Evolutionary conservation across 768 basidiomycete genomes (phyloP).

Genomic region (Rhodotorula diobovata): DNA sequence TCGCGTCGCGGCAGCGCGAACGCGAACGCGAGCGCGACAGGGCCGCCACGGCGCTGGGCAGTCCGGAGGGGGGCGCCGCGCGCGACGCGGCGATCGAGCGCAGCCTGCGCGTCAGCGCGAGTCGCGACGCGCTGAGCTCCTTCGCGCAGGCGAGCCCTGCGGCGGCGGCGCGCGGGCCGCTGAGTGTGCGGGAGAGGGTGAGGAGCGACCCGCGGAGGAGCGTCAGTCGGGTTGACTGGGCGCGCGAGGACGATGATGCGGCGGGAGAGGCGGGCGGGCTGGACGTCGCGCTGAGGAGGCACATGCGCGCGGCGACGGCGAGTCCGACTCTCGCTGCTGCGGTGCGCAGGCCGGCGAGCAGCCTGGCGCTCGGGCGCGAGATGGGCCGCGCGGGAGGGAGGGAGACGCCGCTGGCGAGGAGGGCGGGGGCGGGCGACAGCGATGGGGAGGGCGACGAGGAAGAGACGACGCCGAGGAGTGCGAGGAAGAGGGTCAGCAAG

Average conservation of each 20-base stretch:
- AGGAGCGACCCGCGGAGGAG: too few species aligned
- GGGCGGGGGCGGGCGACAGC: neutral
- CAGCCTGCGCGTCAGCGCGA: neutral
- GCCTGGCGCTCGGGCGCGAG: neutral
- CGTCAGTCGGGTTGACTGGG: neutral
- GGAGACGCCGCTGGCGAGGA: neutral
- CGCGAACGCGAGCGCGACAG: neutral
- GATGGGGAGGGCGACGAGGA: neutral
- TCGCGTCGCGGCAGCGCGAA: neutral
- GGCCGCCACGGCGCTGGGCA: constrained; percentile 13
- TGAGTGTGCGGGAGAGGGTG: neutral
- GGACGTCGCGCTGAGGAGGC: neutral
- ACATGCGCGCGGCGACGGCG: neutral
- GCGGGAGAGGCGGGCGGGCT: too few species aligned
- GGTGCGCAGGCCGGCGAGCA: neutral
- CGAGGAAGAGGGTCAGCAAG: constrained; percentile 3
- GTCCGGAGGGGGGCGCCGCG: constrained; percentile 1
- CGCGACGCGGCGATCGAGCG: neutral
- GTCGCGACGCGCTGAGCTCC: neutral
- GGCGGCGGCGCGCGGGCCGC: too few species aligned
- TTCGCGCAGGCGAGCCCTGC: too few species aligned
- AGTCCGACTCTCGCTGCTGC: neutral
- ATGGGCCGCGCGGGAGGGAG: too few species aligned
- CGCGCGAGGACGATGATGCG: too few species aligned
- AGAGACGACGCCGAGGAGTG: constrained; percentile 6